Evolutionary conservation across 1,284 basidiomycete species (phyloP).

Genomic region (Rhodofomes roseus): DNA sequence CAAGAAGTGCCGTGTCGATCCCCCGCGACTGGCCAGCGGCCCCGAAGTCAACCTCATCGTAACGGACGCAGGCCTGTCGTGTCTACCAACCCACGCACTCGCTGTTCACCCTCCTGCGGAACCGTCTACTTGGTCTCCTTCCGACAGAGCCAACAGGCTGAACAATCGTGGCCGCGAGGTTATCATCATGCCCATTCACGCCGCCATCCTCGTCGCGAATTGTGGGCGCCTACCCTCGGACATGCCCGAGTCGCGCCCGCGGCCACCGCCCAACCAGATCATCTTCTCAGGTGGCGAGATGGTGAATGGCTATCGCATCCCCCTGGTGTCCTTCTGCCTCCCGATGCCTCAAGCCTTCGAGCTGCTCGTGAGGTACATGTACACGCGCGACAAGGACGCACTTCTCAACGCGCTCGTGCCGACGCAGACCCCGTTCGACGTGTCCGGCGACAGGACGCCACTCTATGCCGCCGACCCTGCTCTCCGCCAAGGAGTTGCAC

Average conservation of each 20-base stretch:
- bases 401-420: conserved; percentile 12
- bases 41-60: conserved; percentile 16
- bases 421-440: neutral
- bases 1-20: conserved; percentile 10
- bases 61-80: conserved; percentile 15
- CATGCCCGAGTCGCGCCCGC: conserved; percentile 6
- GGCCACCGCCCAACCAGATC: neutral
- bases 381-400: conserved; percentile 8
- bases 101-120: conserved; percentile 11
- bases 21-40: conserved; percentile 12
- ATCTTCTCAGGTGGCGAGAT: neutral
- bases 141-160: conserved; percentile 4
- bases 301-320: conserved; percentile 12
- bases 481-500: neutral
- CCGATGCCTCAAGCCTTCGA: conserved; percentile 14
- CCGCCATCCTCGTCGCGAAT: conserved; percentile 17
- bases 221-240: conserved; percentile 10
- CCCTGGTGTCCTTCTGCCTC: conserved; percentile 16
- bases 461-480: neutral
- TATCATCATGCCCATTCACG: conserved; percentile 18
- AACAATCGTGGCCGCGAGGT: conserved; percentile 7
- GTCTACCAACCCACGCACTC: conserved; percentile 19
- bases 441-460: neutral
- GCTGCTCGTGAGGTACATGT: conserved; percentile 15
- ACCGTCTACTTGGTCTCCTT: neutral